These are phyloP conservation scores for Pyrenophora tritici-repentis DNA, from an alignment of 2,329 filamentous ascomycete genomes.

Conservation along the genomic window DNA sequence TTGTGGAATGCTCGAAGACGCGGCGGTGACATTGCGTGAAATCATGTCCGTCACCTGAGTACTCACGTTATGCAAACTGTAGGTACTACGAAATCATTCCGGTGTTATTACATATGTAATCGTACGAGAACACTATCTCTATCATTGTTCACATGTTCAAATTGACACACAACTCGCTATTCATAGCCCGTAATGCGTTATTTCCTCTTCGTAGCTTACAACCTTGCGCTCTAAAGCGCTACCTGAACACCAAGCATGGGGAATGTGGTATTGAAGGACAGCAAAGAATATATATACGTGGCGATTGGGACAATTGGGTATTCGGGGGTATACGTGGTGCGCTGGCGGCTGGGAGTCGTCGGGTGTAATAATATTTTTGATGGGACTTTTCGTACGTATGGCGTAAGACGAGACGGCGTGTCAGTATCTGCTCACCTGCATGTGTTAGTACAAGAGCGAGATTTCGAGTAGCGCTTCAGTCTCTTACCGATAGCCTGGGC, in stretches of 20 bases:
- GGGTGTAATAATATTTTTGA: not conserved
- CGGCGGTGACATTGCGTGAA: not conserved
- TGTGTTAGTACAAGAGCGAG: not conserved
- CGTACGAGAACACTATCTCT: no score
- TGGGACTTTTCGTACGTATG: not conserved
- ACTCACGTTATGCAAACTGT: not conserved
- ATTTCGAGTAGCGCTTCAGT: fast-evolving
- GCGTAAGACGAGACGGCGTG: not conserved
- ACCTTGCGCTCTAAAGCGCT: constrained; percentile 1
- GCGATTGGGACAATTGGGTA: not conserved
- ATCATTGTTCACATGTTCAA: not conserved
- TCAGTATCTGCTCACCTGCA: constrained; percentile 7
- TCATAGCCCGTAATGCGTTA: constrained; percentile 1
- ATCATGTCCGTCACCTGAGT: no score
- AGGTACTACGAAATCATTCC: not conserved
- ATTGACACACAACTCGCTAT: not conserved
- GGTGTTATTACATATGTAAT: not conserved
- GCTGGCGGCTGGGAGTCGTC: not conserved
- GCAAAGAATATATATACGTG: not conserved
- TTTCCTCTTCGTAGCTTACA: not conserved
- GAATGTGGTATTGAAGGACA: constrained; percentile 16
- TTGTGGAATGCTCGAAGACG: not conserved
- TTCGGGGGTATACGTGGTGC: constrained; percentile 9
- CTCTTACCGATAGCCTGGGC: constrained; percentile 56
- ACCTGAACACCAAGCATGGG: constrained; percentile 11